A percentile compares a stretch with the other conserved stretches of the same genome.
These are phyloP conservation scores for Solanum hybrid DNA, from an alignment of 305 asterid genomes.

Conservation along the genomic window DNA sequence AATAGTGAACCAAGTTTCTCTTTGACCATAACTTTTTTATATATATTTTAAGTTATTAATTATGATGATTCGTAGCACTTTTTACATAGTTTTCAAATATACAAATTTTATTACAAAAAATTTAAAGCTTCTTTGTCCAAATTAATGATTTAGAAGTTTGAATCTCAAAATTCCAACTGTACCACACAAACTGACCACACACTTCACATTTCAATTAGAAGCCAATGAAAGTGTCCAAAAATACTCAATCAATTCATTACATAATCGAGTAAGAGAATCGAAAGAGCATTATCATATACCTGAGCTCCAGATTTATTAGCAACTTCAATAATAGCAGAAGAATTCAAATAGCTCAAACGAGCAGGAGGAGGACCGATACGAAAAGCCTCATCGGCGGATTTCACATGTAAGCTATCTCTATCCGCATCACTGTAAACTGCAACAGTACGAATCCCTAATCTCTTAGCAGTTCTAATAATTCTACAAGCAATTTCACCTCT, in stretches of 20 bases:
- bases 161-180: background rate
- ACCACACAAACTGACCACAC: background rate
- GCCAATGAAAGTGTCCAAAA: background rate
- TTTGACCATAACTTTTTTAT: background rate
- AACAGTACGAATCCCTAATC: constrained; percentile 75
- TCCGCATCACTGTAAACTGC: constrained; percentile 94
- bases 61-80: background rate
- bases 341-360: constrained; percentile 78
- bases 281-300: constrained; percentile 24
- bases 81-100: background rate
- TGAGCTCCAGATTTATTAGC: constrained; percentile 74
- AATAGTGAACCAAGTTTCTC: background rate
- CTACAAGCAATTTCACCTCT: constrained; percentile 98
- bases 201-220: background rate
- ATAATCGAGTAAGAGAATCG: background rate
- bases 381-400: constrained; percentile 90
- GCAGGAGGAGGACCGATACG: constrained; percentile 91
- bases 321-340: constrained; percentile 65
- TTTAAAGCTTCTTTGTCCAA: background rate
- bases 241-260: background rate
- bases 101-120: background rate
- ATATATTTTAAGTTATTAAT: background rate
- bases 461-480: constrained; percentile 67
- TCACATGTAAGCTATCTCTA: constrained; percentile 69
- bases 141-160: background rate